phyloP scores from a whole-genome alignment of 257 asterid species.

The Solanum megistacrolobum region DNA sequence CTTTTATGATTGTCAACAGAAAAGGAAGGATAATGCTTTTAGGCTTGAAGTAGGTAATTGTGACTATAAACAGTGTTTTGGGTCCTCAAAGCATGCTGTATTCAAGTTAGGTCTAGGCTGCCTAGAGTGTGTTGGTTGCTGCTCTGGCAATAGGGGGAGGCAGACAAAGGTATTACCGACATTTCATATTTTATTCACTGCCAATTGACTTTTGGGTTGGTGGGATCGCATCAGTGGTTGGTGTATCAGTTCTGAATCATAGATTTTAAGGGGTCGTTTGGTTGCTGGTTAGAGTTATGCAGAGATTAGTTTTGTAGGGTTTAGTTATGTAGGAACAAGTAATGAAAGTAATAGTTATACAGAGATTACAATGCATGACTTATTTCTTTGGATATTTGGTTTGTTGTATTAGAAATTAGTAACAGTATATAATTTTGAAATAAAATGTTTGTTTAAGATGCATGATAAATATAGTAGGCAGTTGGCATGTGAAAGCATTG shows the following conservation, averaged over 20 bases:
- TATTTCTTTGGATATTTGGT: neutral
- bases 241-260: neutral
- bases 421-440: neutral
- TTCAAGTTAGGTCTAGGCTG: neutral
- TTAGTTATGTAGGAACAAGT: neutral
- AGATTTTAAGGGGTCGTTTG: neutral
- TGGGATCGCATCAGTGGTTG: neutral
- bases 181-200: neutral
- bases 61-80: neutral
- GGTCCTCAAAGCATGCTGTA: neutral
- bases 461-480: neutral
- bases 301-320: neutral
- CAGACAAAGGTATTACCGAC: neutral
- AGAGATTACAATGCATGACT: neutral
- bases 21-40: neutral
- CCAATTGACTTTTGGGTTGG: neutral
- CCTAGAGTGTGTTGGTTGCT: neutral
- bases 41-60: neutral
- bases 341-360: neutral
- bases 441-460: neutral
- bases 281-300: neutral
- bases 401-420: neutral
- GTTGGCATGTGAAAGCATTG: neutral
- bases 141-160: neutral
- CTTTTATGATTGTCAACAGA: neutral